Evolutionary conservation across 805 yeast species (phyloP).

Genomic region (Brettanomyces sp.): DNA sequence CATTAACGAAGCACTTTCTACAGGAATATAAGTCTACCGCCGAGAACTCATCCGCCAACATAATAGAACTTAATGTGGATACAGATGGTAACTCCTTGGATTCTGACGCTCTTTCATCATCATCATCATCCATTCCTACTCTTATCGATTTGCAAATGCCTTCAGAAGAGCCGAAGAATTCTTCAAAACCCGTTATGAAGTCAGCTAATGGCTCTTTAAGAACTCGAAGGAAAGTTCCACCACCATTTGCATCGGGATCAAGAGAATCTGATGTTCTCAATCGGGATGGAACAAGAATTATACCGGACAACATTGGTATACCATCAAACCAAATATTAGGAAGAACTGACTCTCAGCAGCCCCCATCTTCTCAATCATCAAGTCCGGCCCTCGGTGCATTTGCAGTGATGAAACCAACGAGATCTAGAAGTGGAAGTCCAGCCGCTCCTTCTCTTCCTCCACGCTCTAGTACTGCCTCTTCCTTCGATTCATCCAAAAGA

Average conservation of each 20-base stretch:
- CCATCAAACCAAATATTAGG: too few species aligned
- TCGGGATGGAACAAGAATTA: too few species aligned
- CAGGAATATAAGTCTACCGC: conserved; percentile 37
- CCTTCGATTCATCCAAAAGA: too few species aligned
- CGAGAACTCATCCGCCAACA: conserved; percentile 8
- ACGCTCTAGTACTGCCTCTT: not conserved
- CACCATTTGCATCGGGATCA: not conserved
- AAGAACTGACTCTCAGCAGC: too few species aligned
- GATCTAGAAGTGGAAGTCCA: conserved; percentile 16
- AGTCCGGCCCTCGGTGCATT: conserved; percentile 14
- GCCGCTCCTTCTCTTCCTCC: conserved; percentile 7
- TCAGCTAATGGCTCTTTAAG: not conserved
- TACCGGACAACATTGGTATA: too few species aligned
- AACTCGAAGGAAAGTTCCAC: not conserved
- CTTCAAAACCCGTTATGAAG: conserved; percentile 23
- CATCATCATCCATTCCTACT: conserved; percentile 12
- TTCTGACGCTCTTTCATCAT: conserved; percentile 11
- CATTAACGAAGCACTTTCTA: conserved; percentile 50
- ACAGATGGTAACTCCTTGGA: conserved; percentile 6
- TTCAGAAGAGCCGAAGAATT: conserved; percentile 9
- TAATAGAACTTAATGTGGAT: conserved; percentile 24
- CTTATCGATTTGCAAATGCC: conserved; percentile 16
- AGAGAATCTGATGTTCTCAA: not conserved
- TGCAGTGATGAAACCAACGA: conserved; percentile 12
- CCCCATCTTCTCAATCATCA: not conserved